A percentile compares a stretch with the other conserved stretches of the same genome.
These are phyloP conservation scores for Filobasidium floriforme DNA, from an alignment of 768 basidiomycete genomes.

Conservation along the genomic window DNA sequence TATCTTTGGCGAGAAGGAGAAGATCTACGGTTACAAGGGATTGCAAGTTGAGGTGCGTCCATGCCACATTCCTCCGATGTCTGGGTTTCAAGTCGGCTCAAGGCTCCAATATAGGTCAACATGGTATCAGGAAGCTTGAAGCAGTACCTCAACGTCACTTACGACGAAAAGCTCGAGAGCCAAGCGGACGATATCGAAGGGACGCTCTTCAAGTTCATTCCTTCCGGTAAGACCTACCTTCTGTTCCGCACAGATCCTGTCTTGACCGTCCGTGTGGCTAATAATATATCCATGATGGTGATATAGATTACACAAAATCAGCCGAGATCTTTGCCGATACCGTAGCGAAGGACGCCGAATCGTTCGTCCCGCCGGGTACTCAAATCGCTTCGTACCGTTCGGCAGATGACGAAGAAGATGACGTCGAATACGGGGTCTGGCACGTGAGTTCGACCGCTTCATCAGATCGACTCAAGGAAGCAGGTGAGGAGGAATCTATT, in stretches of 20 bases:
- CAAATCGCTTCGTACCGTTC: conserved; percentile 64
- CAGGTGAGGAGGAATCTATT: neutral
- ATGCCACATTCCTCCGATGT: neutral
- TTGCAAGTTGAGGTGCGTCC: conserved; percentile 68
- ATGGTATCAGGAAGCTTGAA: conserved; percentile 77
- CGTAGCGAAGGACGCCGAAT: conserved; percentile 68
- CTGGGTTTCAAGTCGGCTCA: neutral
- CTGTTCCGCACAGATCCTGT: too few relatives aligned
- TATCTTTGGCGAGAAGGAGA: conserved; percentile 93
- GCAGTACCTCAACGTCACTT: conserved; percentile 64
- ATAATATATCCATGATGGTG: neutral
- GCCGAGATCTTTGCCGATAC: conserved; percentile 59
- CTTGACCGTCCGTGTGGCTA: neutral
- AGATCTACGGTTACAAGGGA: conserved; percentile 85
- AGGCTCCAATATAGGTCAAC: conserved; percentile 4
- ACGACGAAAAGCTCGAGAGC: conserved; percentile 59
- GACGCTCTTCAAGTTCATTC: conserved; percentile 66
- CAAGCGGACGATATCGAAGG: conserved; percentile 77
- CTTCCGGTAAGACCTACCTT: conserved; percentile 57
- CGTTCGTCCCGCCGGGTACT: conserved; percentile 70
- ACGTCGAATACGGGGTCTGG: conserved; percentile 78
- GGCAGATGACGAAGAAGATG: conserved; percentile 46
- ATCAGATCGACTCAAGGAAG: neutral
- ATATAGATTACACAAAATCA: conserved; percentile 62
- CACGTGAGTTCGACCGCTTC: conserved; percentile 55